These are phyloP conservation scores for Croton setiger DNA, from an alignment of 441 rosid genomes.

Conservation along the genomic window DNA sequence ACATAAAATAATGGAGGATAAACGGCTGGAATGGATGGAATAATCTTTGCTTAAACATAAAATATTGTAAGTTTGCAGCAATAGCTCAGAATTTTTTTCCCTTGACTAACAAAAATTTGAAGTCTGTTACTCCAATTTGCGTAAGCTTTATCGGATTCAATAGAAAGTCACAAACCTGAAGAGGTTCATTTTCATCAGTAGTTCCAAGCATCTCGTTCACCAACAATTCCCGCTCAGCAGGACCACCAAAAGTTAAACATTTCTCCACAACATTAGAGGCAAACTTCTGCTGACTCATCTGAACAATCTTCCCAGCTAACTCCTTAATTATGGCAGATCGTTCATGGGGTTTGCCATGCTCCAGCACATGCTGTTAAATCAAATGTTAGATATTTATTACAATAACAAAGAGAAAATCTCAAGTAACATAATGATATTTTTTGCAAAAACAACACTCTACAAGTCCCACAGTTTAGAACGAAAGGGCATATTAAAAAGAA, in stretches of 20 bases:
- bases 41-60: too few relatives aligned
- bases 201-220: constrained; percentile 82
- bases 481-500: neutral
- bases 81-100: too few relatives aligned
- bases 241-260: constrained; percentile 60
- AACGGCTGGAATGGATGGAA: neutral
- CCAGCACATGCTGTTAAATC: constrained; percentile 59
- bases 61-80: too few relatives aligned
- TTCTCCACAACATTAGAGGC: constrained; percentile 76
- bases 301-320: constrained; percentile 66
- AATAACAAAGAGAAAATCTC: neutral
- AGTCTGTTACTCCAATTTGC: too few relatives aligned
- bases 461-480: neutral
- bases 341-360: constrained; percentile 69
- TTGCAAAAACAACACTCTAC: neutral
- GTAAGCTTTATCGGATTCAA: neutral
- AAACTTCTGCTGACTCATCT: constrained; percentile 84
- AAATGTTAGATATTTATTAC: constrained; percentile 3
- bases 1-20: neutral
- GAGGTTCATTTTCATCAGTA: constrained; percentile 77
- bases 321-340: constrained; percentile 54
- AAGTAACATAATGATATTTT: neutral
- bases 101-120: too few relatives aligned
- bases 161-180: constrained; percentile 45
- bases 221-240: constrained; percentile 51